Percentiles rank a stretch among this genome's conserved stretches.
These are phyloP conservation scores for Haemoproteus tartakovskyi DNA, from an alignment of 169 alveolate species.

Conservation along the genomic window DNA sequence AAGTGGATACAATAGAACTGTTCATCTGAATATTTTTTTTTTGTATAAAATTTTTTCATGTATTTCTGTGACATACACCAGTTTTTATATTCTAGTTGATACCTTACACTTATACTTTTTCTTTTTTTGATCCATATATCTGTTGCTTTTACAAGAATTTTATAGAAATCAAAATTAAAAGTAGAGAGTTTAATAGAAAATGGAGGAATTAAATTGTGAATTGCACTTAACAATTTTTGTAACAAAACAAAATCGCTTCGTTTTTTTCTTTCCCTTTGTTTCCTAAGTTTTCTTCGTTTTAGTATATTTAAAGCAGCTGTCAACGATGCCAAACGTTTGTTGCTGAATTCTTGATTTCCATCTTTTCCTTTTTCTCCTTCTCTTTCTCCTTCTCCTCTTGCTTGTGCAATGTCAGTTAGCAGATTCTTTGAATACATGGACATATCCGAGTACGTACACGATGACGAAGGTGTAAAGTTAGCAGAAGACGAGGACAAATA, in stretches of 20 bases:
- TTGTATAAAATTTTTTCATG: background rate
- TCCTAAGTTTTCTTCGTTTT: too few relatives aligned
- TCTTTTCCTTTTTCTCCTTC: background rate
- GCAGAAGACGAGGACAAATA: too few relatives aligned
- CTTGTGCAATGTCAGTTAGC: too few relatives aligned
- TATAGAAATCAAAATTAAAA: conserved; percentile 19
- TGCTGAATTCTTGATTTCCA: too few relatives aligned
- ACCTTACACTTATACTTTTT: conserved; percentile 50
- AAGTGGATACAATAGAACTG: background rate
- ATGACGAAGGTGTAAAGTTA: too few relatives aligned
- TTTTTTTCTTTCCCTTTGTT: conserved; percentile 1
- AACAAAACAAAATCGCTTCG: conserved; percentile 23
- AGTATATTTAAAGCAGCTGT: background rate
- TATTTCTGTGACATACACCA: background rate
- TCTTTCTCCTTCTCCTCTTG: background rate
- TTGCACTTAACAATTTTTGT: conserved; percentile 24
- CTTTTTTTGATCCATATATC: conserved; percentile 59
- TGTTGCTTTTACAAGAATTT: conserved; percentile 31
- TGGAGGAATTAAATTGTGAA: conserved; percentile 55
- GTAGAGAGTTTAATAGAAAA: conserved; percentile 43
- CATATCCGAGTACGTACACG: too few relatives aligned
- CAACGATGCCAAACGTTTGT: background rate
- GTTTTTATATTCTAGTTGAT: conserved; percentile 22
- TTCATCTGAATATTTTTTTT: background rate
- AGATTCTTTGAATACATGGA: too few relatives aligned